phyloP scores from a whole-genome alignment of 768 basidiomycete genomes.

The Termitomyces sp. region DNA sequence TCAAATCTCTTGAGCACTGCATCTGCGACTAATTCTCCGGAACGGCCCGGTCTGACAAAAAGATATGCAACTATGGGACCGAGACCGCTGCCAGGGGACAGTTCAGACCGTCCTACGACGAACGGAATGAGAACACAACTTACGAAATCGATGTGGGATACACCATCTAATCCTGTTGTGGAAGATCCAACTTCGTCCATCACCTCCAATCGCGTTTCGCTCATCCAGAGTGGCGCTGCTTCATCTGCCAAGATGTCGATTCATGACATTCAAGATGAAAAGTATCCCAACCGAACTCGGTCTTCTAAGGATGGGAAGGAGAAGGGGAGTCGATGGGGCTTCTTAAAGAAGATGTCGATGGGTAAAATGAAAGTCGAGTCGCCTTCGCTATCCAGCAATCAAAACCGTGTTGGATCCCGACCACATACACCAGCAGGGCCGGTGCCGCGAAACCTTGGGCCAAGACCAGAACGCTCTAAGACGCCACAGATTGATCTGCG shows the following conservation, averaged over 20 bases:
- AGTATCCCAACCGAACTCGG: slow-evolving; percentile 17
- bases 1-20: slow-evolving; percentile 52
- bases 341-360: slow-evolving; percentile 99
- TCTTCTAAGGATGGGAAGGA: slow-evolving; percentile 42
- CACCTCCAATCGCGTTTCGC: slow-evolving; percentile 16
- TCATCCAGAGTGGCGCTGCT: slow-evolving; percentile 7
- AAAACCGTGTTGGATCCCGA: slow-evolving; percentile 24
- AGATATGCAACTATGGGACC: slow-evolving; percentile 72
- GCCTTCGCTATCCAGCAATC: slow-evolving; percentile 37
- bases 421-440: slow-evolving; percentile 29
- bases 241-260: slow-evolving; percentile 13
- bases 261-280: slow-evolving; percentile 18
- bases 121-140: slow-evolving; percentile 35
- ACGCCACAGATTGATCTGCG: slow-evolving; percentile 67
- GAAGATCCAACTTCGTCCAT: slow-evolving; percentile 10
- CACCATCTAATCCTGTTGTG: slow-evolving; percentile 28
- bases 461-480: slow-evolving; percentile 31
- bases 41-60: slow-evolving; percentile 37
- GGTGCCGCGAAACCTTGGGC: slow-evolving; percentile 19
- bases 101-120: slow-evolving; percentile 32
- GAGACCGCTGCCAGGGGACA: slow-evolving; percentile 32
- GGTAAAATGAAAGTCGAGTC: slow-evolving; percentile 78
- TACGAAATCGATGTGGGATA: slow-evolving; percentile 52
- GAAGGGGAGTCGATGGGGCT: slow-evolving; percentile 85
- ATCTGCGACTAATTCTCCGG: slow-evolving; percentile 27